Base-by-base conservation (phyloP, 305 asterid genomes). In the Lippia alba region DNA sequence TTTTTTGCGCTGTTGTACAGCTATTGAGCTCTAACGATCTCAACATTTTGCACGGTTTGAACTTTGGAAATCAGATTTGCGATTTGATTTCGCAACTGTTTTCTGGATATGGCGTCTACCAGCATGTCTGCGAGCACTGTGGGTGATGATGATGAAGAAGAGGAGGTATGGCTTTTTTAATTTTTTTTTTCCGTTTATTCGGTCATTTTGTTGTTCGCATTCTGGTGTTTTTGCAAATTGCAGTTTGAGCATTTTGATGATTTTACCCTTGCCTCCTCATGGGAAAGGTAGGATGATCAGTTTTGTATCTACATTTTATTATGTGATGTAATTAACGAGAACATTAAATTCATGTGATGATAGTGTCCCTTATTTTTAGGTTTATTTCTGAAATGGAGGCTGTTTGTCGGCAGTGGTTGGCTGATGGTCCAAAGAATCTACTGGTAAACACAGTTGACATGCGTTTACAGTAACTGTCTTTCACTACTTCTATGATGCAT, bases 311-410 rank as follows among this genome's bases (percentile, higher is more conserved):
- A 12, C 67, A 34, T 58, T 62, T 69, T 5, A 11, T n/a, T n/a
- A n/a, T n/a, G n/a, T n/a, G n/a, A n/a, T n/a, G 17, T 15, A 53
- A 33, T 65, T 64, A 72, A 45, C 16, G 40, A 40, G 54, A 67
- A 64, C 55, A 66, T 46, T 54, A 66, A 46, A 48, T 51, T 76
- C 40, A 61, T 79, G 30, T 67, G 55, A 67, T 64, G 30, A 36
- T 66, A 11, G 0, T 57, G 18, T 73, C 46, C 51, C 72, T 39
- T 36, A 50, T 53, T 57, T 50, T 62, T 69, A 92, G 97, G 85
- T 88, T 92, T 82, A 92, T 92, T 73, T 92, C 97, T 62, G 97
- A 89, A 77, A 88, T 94, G 33, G 99, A 94, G 79, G 97, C 95
- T 17, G 91, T 91, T 44, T 94, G 97, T 79, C 81, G 99, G 71